These are phyloP conservation scores for Mycena pura DNA, from an alignment of 768 basidiomycete species.

Conservation along the genomic window DNA sequence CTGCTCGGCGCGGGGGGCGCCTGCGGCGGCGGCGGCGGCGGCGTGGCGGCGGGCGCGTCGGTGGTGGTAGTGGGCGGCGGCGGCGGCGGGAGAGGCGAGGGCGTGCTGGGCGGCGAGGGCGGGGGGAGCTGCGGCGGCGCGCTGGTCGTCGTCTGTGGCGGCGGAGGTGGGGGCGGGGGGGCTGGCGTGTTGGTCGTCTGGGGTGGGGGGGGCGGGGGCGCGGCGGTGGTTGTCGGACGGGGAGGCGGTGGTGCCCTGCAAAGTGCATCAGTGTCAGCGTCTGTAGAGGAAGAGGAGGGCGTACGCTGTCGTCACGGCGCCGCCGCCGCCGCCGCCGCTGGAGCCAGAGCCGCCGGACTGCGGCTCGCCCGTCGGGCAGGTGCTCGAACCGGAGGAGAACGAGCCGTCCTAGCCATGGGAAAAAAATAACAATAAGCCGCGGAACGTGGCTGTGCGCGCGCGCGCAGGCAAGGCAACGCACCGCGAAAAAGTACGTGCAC, in stretches of 20 bases:
- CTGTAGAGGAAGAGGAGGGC: background rate
- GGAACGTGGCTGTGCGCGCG: too few relatives aligned
- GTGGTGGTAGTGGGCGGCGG: background rate
- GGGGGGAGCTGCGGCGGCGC: background rate
- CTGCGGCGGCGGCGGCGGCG: background rate
- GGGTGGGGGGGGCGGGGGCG: background rate
- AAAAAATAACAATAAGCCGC: too few relatives aligned
- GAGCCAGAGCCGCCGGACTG: background rate
- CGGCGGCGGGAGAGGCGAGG: background rate
- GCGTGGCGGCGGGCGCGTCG: background rate
- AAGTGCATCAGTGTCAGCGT: background rate
- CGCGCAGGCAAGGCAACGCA: background rate
- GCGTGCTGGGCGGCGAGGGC: background rate
- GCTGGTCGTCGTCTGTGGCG: background rate
- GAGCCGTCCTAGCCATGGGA: slow-evolving; percentile 21
- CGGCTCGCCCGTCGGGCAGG: slow-evolving; percentile 7
- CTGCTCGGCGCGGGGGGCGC: background rate
- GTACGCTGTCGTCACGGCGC: background rate
- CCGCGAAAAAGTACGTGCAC: slow-evolving; percentile 15
- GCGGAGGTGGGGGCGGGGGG: background rate
- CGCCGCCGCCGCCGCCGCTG: background rate
- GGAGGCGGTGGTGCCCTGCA: background rate
- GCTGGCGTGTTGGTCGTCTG: background rate
- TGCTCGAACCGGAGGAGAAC: slow-evolving; percentile 16
- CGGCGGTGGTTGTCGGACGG: background rate